Evolutionary conservation across 352 stramenopile genomes (phyloP).

Genomic region (Blastocystis sp.): DNA sequence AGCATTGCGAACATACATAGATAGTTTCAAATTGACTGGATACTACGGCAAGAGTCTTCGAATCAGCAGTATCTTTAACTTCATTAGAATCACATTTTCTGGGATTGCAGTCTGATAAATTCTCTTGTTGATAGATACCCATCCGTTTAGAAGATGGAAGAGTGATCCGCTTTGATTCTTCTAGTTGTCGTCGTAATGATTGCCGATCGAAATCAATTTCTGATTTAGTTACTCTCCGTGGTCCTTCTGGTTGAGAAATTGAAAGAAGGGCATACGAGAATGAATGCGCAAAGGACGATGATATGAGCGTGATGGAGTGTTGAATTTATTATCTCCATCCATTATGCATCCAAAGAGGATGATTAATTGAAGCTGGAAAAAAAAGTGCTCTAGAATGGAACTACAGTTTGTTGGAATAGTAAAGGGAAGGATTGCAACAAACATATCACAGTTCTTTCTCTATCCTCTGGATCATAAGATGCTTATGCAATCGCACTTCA

Average conservation of each 20-base stretch:
- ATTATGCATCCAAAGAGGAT: not conserved
- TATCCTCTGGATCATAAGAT: not conserved
- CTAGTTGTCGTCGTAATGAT: not conserved
- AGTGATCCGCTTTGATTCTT: constrained; percentile 64
- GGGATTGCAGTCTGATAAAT: too few relatives aligned
- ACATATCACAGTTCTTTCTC: not conserved
- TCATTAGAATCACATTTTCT: too few relatives aligned
- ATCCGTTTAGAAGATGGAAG: constrained; percentile 73
- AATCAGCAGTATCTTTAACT: too few relatives aligned
- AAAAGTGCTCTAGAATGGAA: not conserved
- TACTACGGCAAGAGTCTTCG: too few relatives aligned
- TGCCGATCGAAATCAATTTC: not conserved
- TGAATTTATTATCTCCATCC: not conserved
- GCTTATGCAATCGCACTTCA: not conserved
- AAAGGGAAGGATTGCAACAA: too few relatives aligned
- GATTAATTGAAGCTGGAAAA: not conserved
- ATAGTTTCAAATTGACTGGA: too few relatives aligned
- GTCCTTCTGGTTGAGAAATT: not conserved
- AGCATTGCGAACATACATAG: too few relatives aligned
- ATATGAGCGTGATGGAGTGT: not conserved
- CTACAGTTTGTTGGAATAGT: not conserved
- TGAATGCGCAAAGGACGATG: constrained; percentile 6
- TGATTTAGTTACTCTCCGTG: not conserved
- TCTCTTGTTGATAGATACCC: constrained; percentile 71
- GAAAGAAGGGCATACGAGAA: not conserved